Conservation (phyloP, 805 yeast genomes). For the Candida oleophila region DNA sequence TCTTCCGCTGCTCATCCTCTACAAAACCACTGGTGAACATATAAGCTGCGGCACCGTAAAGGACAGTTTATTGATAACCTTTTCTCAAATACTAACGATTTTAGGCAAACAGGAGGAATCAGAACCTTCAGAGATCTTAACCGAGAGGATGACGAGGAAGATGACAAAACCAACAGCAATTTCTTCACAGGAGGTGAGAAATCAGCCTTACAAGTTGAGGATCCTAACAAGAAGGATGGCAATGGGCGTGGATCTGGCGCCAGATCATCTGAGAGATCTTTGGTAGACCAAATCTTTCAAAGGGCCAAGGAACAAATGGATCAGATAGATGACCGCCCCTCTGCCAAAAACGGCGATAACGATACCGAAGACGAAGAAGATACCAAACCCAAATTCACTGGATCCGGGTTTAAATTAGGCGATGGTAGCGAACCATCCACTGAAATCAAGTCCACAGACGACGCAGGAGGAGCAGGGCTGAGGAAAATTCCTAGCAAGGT, state of each 20-base stretch:
- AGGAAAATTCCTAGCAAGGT: constrained; percentile 47
- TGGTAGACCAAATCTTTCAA: constrained; percentile 67
- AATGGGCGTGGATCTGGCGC: constrained; percentile 21
- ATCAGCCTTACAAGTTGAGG: constrained; percentile 76
- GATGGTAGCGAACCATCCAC: constrained; percentile 42
- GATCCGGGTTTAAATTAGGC: constrained; percentile 55
- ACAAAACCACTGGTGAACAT: too few species aligned
- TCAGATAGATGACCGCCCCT: constrained; percentile 35
- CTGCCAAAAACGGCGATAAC: constrained; percentile 24
- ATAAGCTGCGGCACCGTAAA: too few species aligned
- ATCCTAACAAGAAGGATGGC: constrained; percentile 51
- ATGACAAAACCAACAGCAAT: constrained; percentile 52
- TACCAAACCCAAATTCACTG: constrained; percentile 36
- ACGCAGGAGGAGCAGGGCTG: constrained; percentile 5
- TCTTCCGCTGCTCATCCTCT: too few species aligned
- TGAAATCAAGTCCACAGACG: constrained; percentile 30
- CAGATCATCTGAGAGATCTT: constrained; percentile 27
- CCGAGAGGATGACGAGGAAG: constrained; percentile 43
- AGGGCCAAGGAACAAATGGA: constrained; percentile 53
- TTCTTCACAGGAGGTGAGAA: constrained; percentile 73
- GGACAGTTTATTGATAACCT: too few species aligned
- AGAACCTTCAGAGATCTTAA: constrained; percentile 41
- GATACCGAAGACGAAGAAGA: constrained; percentile 13
- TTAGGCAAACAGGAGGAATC: constrained; percentile 19
- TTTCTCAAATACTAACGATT: not conserved